These are phyloP conservation scores for Aspergillus leporis DNA, from an alignment of 495 filamentous ascomycete genomes.

Conservation along the genomic window DNA sequence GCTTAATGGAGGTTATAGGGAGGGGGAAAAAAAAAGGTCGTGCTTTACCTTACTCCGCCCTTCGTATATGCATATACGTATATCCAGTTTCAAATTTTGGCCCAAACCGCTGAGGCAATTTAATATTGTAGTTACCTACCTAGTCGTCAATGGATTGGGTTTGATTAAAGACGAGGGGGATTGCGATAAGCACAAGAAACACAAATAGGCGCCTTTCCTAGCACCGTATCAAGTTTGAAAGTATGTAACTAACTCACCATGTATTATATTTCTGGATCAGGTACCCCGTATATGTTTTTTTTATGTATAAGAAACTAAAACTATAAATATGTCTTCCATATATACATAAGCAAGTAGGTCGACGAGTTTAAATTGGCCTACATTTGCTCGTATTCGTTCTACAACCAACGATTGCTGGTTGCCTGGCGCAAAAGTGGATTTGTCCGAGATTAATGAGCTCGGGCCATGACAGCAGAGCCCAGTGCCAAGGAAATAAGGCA, in stretches of 20 bases:
- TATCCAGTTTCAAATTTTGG: neutral
- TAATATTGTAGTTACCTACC: neutral
- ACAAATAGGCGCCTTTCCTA: neutral
- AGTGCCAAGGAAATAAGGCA: conserved; percentile 6
- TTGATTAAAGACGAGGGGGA: neutral
- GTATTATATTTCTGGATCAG: neutral
- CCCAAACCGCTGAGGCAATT: neutral
- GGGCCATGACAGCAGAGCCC: conserved; percentile 3
- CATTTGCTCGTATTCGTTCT: conserved; percentile 9
- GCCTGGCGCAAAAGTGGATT: conserved; percentile 5
- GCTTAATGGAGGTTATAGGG: neutral
- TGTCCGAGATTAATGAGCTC: conserved; percentile 8
- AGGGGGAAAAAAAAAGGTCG: neutral
- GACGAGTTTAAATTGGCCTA: neutral
- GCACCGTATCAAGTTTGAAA: neutral
- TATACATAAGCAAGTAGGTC: too few species aligned
- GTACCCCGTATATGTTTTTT: neutral
- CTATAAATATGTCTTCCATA: neutral
- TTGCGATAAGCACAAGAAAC: neutral
- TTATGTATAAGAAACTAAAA: neutral
- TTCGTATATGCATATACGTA: neutral
- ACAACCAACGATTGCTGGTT: neutral
- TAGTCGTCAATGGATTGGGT: neutral
- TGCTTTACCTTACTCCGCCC: neutral
- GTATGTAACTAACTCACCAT: neutral